phyloP scores from a whole-genome alignment of 139 green algal genomes.

The Chlamydomonas sp. region DNA sequence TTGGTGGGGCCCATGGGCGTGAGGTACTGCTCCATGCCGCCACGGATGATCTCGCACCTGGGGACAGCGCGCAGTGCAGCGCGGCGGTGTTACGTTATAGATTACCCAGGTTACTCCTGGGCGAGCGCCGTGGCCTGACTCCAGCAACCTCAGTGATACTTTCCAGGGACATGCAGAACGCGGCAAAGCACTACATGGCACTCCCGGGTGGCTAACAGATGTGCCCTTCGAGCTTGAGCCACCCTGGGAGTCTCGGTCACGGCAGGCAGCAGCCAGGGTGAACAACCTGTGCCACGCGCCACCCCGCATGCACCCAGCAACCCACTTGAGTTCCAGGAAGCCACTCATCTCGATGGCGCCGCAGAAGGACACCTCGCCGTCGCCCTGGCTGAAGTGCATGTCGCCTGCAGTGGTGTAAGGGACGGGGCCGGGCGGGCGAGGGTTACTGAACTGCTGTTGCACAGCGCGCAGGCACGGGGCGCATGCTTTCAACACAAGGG shows the following conservation, averaged over 20 bases:
- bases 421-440: neutral
- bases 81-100: neutral
- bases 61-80: neutral
- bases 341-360: conserved; percentile 84
- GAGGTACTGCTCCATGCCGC: conserved; percentile 78
- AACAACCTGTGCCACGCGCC: neutral
- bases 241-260: too few species aligned
- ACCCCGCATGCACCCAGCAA: conserved; percentile 32
- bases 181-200: neutral
- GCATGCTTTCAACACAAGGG: too few species aligned
- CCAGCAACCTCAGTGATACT: too few species aligned
- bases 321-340: conserved; percentile 75
- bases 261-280: too few species aligned
- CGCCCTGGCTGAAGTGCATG: conserved; percentile 81
- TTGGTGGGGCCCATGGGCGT: conserved; percentile 76
- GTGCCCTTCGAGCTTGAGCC: too few species aligned
- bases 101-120: neutral
- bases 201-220: neutral
- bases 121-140: too few species aligned
- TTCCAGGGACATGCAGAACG: neutral
- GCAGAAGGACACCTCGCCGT: conserved; percentile 80
- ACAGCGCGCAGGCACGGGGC: neutral
- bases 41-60: conserved; percentile 77
- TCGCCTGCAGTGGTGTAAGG: conserved; percentile 55
- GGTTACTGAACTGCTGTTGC: conserved; percentile 73